These are phyloP conservation scores for Sordariomycetes sp. DNA, from an alignment of 2,329 filamentous ascomycete species.

Conservation along the genomic window DNA sequence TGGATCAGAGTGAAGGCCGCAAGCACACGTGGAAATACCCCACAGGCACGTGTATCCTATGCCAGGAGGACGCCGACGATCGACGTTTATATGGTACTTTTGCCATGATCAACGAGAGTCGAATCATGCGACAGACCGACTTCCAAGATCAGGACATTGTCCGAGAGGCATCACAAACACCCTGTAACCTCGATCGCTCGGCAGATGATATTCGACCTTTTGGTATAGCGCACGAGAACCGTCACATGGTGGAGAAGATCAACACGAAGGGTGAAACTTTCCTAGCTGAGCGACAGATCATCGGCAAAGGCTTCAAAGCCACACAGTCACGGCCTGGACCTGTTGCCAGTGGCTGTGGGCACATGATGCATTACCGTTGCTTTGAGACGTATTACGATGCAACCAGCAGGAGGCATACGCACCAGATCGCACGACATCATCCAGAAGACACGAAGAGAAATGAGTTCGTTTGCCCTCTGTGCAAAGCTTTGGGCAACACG, in stretches of 20 bases:
- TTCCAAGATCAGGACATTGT: conserved; percentile 75
- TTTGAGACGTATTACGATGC: conserved; percentile 88
- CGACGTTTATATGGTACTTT: conserved; percentile 87
- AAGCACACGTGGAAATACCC: conserved; percentile 76
- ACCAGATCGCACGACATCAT: conserved; percentile 91
- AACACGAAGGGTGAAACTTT: conserved; percentile 64
- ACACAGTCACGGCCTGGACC: conserved; percentile 60
- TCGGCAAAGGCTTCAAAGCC: conserved; percentile 82
- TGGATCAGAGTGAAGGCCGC: conserved; percentile 50
- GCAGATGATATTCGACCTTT: conserved; percentile 80
- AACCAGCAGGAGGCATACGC: conserved; percentile 72
- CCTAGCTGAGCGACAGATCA: conserved; percentile 64
- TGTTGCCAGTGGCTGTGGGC: conserved; percentile 84
- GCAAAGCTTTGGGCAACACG: conserved; percentile 90
- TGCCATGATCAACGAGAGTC: conserved; percentile 77
- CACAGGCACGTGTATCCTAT: conserved; percentile 85
- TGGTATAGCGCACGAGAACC: conserved; percentile 83
- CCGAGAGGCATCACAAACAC: conserved; percentile 70
- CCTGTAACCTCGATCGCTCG: conserved; percentile 73
- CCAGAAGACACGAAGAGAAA: conserved; percentile 71
- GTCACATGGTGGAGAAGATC: conserved; percentile 65
- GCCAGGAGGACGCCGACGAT: conserved; percentile 92
- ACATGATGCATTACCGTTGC: conserved; percentile 97
- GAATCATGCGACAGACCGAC: conserved; percentile 79
- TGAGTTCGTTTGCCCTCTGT: conserved; percentile 93